Evolutionary conservation across 495 filamentous ascomycete species (phyloP).

Genomic region (Aspergillus campestris): DNA sequence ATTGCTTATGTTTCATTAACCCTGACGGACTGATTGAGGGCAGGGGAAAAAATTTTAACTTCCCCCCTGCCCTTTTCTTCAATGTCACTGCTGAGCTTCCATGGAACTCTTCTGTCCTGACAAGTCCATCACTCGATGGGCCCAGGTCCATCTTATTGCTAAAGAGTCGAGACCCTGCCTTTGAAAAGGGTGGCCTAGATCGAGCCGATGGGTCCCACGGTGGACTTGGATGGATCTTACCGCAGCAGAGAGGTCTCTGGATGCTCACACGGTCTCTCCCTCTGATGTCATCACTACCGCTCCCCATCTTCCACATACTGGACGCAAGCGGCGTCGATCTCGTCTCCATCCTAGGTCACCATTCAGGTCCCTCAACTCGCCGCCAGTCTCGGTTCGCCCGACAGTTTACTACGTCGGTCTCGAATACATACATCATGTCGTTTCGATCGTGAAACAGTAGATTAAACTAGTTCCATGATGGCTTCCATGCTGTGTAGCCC

Average conservation of each 20-base stretch:
- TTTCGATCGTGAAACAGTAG: constrained; percentile 29
- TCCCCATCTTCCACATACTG: constrained; percentile 11
- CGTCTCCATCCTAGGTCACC: constrained; percentile 29
- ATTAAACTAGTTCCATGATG: constrained; percentile 35
- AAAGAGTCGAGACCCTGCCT: not conserved
- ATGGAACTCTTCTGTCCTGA: constrained; percentile 38
- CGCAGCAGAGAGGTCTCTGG: constrained; percentile 46
- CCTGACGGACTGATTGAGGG: no score
- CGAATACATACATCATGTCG: constrained; percentile 41
- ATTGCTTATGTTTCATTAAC: no score
- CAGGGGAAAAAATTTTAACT: not conserved
- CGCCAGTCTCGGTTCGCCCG: constrained; percentile 32
- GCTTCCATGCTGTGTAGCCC: constrained; percentile 28
- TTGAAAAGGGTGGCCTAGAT: constrained; percentile 7
- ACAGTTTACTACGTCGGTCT: constrained; percentile 31
- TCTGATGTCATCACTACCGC: constrained; percentile 32
- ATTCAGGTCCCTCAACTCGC: constrained; percentile 31
- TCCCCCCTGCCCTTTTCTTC: not conserved
- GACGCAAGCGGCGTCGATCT: constrained; percentile 30
- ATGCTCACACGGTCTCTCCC: constrained; percentile 28
- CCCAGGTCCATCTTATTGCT: constrained; percentile 49
- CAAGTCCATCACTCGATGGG: constrained; percentile 38
- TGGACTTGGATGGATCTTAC: constrained; percentile 21
- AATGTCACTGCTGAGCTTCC: constrained; percentile 14
- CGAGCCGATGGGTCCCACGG: not conserved